These are phyloP conservation scores for Fusarium sp. DNA, from an alignment of 2,329 filamentous ascomycete genomes.

Conservation along the genomic window DNA sequence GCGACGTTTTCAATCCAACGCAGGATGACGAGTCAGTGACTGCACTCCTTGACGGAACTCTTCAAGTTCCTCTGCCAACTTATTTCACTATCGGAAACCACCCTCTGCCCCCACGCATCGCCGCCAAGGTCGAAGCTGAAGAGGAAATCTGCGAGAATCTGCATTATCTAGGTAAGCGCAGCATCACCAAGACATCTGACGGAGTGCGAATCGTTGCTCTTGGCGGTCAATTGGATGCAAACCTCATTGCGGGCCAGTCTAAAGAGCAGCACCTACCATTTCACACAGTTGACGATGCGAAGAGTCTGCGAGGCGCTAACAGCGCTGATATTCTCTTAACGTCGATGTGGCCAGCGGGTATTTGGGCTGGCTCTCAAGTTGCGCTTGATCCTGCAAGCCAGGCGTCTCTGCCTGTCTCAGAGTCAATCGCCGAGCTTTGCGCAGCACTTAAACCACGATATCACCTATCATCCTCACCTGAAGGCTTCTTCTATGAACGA, in stretches of 20 bases:
- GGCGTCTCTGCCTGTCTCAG: constrained; percentile 66
- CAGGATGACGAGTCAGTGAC: constrained; percentile 70
- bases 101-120: constrained; percentile 76
- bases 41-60: constrained; percentile 77
- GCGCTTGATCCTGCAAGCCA: constrained; percentile 65
- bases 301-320: constrained; percentile 79
- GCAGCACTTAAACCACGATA: constrained; percentile 88
- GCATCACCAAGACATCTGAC: constrained; percentile 88
- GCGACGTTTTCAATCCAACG: constrained; percentile 79
- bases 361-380: constrained; percentile 77
- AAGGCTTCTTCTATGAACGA: constrained; percentile 82
- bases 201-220: constrained; percentile 89
- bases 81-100: constrained; percentile 88
- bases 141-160: constrained; percentile 89
- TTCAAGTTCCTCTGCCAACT: constrained; percentile 81
- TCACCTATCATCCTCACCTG: constrained; percentile 79
- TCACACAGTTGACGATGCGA: constrained; percentile 82
- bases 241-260: constrained; percentile 71
- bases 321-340: constrained; percentile 89
- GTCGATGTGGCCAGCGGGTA: constrained; percentile 81
- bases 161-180: constrained; percentile 88
- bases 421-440: constrained; percentile 82
- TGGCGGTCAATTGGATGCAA: constrained; percentile 77
- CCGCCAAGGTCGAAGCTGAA: constrained; percentile 78
- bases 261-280: constrained; percentile 81